Conservation (phyloP, 805 yeast species). For the Saccharomycopsis olivae region DNA sequence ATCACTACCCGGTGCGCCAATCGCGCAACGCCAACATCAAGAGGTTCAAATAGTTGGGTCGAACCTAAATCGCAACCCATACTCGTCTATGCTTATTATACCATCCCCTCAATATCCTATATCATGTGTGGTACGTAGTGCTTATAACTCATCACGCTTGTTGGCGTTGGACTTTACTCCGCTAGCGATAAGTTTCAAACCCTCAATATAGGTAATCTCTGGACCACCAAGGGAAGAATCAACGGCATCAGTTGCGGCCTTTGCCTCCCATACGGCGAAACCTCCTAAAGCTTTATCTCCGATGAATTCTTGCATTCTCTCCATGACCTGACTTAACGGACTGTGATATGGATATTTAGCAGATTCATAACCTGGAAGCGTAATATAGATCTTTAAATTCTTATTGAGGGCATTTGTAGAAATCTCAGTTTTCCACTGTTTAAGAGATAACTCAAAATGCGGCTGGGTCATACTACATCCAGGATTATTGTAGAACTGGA, state of each 20-base stretch:
- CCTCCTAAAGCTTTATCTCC: conserved; percentile 10
- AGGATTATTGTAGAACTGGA: conserved; percentile 57
- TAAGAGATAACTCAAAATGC: conserved; percentile 27
- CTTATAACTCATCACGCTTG: conserved; percentile 17
- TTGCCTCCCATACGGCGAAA: conserved; percentile 17
- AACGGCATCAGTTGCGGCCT: conserved; percentile 6
- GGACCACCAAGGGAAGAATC: conserved; percentile 7
- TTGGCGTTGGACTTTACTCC: conserved; percentile 4
- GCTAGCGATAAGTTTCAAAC: conserved; percentile 11
- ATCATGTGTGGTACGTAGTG: too few species aligned
- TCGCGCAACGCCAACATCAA: too few species aligned
- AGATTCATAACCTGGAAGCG: conserved; percentile 8
- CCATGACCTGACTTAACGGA: conserved; percentile 7
- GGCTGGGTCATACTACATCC: conserved; percentile 32
- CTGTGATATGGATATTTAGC: conserved; percentile 12
- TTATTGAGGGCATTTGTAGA: conserved; percentile 33
- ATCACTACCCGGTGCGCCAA: too few species aligned
- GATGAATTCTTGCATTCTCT: too few species aligned
- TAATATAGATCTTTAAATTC: conserved; percentile 12
- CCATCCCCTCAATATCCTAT: too few species aligned
- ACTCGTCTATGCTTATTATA: too few species aligned
- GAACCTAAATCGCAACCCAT: too few species aligned
- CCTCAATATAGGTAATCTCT: conserved; percentile 7
- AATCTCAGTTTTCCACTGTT: conserved; percentile 27
- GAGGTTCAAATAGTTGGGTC: too few species aligned